These are phyloP conservation scores for Gossypium bickii DNA, from an alignment of 345 rosid species.

Conservation along the genomic window DNA sequence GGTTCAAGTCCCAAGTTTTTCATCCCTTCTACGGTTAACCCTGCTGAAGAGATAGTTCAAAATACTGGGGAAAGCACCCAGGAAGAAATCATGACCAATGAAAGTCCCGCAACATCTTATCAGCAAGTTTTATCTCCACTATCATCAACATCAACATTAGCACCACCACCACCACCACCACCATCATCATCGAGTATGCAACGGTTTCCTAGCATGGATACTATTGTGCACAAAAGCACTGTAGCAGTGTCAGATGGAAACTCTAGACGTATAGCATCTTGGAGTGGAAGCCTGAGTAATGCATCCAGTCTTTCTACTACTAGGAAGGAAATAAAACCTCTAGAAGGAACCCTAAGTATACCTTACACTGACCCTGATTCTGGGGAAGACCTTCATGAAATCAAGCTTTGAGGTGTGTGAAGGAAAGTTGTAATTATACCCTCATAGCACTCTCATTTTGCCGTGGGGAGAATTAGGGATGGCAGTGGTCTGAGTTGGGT, in stretches of 20 bases:
- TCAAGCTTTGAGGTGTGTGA: constrained; percentile 10
- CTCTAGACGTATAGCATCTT: constrained; percentile 59
- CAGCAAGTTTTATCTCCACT: neutral
- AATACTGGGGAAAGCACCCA: constrained; percentile 6
- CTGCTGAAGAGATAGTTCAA: constrained; percentile 22
- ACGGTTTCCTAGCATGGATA: constrained; percentile 57
- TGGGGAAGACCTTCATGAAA: constrained; percentile 13
- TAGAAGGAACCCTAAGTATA: constrained; percentile 31
- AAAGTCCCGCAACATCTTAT: neutral
- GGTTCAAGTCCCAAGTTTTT: constrained; percentile 44
- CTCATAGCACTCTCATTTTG: neutral
- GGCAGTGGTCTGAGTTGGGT: neutral
- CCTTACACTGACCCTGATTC: constrained; percentile 4
- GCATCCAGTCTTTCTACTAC: constrained; percentile 14
- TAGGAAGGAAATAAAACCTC: constrained; percentile 26
- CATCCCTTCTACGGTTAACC: constrained; percentile 32
- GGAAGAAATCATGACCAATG: neutral
- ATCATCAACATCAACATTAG: constrained; percentile 1
- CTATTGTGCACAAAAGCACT: constrained; percentile 29
- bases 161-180: constrained; percentile 10
- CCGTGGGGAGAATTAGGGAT: neutral
- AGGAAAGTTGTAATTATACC: neutral
- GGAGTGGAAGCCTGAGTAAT: constrained; percentile 44
- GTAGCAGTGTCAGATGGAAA: constrained; percentile 26
- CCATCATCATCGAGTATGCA: constrained; percentile 35